Base-by-base conservation (phyloP, 139 green algal species). In the Choricystis sp. region DNA sequence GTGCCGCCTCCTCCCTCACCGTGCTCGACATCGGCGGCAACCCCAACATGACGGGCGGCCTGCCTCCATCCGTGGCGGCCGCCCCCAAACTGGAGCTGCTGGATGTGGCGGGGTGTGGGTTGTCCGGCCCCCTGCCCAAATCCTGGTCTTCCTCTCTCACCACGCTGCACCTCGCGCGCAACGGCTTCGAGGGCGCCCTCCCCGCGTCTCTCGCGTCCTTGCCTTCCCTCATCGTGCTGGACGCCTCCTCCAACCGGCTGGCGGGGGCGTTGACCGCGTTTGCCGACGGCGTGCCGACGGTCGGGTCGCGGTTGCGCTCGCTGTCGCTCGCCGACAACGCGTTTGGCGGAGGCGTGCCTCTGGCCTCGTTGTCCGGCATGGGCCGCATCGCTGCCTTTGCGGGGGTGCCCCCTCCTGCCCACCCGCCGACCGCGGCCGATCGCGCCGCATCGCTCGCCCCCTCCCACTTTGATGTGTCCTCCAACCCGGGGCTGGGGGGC, bases 241-340 rank as follows among this genome's bases (percentile, higher is more conserved):
- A 94, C 69, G 65, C 91, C 22, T 81, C 67, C 57, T 86, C 67
- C 67, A 95, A 94, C 81, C 77, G 72, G 29, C 76, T 96, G 52
- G 64, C 72, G 9, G 67, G 70, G 40, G n/a, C n/a, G n/a, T n/a
- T n/a, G n/a, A n/a, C n/a, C n/a, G n/a, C n/a, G n/a, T n/a, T n/a
- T n/a, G n/a, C n/a, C n/a, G n/a, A n/a, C n/a, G n/a, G n/a, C n/a
- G 74, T 94, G 67, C 87, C 85, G 3, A 55, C 71, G 31, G 76
- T 67, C 19, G 80, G 93, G 76, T 84, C 73, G 14, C 72, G 73
- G 49, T 74, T 92, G 59, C 74, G 77, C 25, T 78, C 79, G 57
- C 76, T 89, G 16, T 72, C 86, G 63, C 72, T 69, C 30, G 74
- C 74, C 49, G 87, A 89, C 77, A 91, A 91, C 74, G 66, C 83